Base-by-base conservation (phyloP, 148 eudicot species). In the Pharnaceum exiguum region DNA sequence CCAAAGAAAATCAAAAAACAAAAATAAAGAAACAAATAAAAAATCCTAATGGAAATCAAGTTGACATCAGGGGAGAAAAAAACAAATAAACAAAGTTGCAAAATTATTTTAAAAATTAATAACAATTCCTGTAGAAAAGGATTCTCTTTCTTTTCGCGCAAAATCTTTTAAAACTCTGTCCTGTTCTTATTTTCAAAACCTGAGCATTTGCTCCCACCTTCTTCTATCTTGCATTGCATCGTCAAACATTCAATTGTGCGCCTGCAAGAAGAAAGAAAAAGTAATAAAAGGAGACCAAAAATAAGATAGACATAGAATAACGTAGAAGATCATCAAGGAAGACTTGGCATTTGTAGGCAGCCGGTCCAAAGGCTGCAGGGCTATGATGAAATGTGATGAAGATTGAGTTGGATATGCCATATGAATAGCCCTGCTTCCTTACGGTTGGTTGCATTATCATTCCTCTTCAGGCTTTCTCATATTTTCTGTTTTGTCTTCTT, bases 171-270 rank as follows among this genome's bases (percentile, higher is more conserved):
- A 27, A 44, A 29, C 22, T 19, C 5, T n/a, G 13, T 16, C 23
- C 31, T 55, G 23, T 16, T 42, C 25, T 39, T 60, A 11, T 38
- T 44, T 58, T 40, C 28, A 33, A 60, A 62, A 29, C 21, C 5
- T 38, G 18, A 28, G 55, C 30, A 21, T 70, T 57, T 33, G 58
- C 64, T 63, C 47, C 68, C 57, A 60, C 46, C 39, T 60, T 55
- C 21, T 46, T 28, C 28, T 25, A 28, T 54, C 26, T 32, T 25
- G 10, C 56, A 49, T 19, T 23, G 25, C 59, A 43, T 60, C 54
- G 55, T 60, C 50, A 53, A 60, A 51, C 25, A 51, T 33, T 7
- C 35, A n/a, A n/a, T 54, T 52, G 47, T 23, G 22, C 31, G 23
- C 23, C 11, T 51, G 23, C 28, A 25, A 43, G 21, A 62, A 37